Conservation (phyloP, 2,329 filamentous ascomycete species). For the Colletotrichum kahawae region DNA sequence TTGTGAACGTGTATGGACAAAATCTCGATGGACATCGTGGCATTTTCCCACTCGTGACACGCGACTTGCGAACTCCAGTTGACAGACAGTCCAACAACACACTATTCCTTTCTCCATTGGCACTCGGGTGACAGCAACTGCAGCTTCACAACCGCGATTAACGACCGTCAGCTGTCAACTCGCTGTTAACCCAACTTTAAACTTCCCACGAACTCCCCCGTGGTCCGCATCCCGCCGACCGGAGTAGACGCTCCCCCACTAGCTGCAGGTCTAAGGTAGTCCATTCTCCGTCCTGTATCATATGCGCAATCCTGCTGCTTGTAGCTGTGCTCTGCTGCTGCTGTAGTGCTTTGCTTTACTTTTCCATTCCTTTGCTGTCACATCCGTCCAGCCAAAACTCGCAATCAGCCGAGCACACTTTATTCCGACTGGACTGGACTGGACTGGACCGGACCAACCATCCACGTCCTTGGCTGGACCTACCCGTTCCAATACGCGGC, state of each 20-base stretch:
- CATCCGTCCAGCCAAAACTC: not conserved
- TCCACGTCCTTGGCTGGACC: not conserved
- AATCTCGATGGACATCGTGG: slow-evolving; percentile 5
- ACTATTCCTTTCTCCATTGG: not conserved
- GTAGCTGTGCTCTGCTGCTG: not conserved
- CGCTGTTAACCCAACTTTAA: not conserved
- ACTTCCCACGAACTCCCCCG: not conserved
- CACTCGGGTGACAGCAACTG: not conserved
- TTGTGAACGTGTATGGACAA: not conserved
- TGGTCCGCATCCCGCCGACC: slow-evolving; percentile 12
- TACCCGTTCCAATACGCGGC: not conserved
- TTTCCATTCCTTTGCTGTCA: not conserved
- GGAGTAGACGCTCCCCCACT: slow-evolving; percentile 11
- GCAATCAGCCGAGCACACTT: slow-evolving; percentile 13
- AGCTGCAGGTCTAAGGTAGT: slow-evolving; percentile 10
- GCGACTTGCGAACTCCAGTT: not conserved
- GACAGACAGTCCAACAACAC: not conserved
- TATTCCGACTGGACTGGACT: not conserved
- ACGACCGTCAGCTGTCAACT: not conserved
- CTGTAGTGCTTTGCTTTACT: not conserved
- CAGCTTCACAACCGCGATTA: not conserved
- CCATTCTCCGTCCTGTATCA: not conserved
- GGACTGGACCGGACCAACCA: not conserved
- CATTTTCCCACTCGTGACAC: slow-evolving; percentile 8
- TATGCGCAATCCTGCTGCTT: slow-evolving; percentile 1